Conservation (phyloP, 352 stramenopile genomes). For the Blastocystis sp. region DNA sequence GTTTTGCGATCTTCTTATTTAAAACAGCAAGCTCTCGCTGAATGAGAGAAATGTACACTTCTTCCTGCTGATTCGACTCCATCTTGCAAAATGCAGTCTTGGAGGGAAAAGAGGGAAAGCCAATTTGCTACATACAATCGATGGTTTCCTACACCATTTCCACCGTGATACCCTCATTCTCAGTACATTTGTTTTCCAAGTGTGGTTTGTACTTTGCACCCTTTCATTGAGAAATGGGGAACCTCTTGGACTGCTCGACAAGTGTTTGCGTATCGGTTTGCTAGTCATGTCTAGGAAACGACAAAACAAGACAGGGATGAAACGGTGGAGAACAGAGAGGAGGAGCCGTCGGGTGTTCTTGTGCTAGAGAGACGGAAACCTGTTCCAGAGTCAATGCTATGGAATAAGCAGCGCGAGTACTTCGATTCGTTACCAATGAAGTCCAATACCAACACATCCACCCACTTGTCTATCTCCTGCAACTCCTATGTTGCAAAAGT, state of each 20-base stretch:
- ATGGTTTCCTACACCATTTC: background rate
- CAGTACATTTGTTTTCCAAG: background rate
- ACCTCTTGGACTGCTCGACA: conserved; percentile 17
- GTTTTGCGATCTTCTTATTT: conserved; percentile 40
- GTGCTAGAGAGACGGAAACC: background rate
- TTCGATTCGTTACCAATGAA: background rate
- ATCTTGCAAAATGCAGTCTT: background rate
- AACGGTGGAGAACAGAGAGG: background rate
- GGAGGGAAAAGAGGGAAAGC: background rate
- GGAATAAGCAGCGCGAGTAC: conserved; percentile 53
- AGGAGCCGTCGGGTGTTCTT: background rate
- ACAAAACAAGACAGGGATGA: background rate
- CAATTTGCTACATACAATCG: background rate
- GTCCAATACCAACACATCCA: background rate
- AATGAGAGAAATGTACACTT: conserved; percentile 17
- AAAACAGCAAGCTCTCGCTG: conserved; percentile 28
- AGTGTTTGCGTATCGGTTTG: background rate
- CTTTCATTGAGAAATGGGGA: background rate
- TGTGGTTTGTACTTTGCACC: background rate
- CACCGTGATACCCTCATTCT: background rate
- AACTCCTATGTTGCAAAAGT: conserved; percentile 36
- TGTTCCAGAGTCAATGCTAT: conserved; percentile 15
- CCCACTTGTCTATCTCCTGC: background rate
- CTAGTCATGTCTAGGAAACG: background rate
- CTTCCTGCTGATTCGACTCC: background rate